These are phyloP conservation scores for Luzula sylvatica DNA, from an alignment of 176 grass and related monocot species.

Conservation along the genomic window DNA sequence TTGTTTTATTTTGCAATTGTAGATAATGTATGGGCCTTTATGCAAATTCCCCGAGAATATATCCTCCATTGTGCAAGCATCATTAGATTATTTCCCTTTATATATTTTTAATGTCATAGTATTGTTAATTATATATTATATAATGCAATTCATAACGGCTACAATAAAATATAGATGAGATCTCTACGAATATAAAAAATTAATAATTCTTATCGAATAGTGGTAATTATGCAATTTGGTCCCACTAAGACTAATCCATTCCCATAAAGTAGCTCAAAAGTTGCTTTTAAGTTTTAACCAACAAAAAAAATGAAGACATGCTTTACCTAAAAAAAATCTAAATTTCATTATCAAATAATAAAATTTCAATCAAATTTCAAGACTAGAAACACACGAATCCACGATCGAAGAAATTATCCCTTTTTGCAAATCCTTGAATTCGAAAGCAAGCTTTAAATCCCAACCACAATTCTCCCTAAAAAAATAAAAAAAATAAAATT, in stretches of 20 bases:
- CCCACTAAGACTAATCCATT: conserved; percentile 7
- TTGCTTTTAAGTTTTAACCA: conserved; percentile 27
- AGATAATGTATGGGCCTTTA: too few relatives aligned
- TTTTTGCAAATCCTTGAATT: conserved; percentile 62
- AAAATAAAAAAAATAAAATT: background rate
- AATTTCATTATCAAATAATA: background rate
- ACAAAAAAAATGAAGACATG: background rate
- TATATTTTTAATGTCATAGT: too few relatives aligned
- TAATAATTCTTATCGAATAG: too few relatives aligned
- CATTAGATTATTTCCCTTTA: too few relatives aligned
- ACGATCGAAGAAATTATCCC: conserved; percentile 56
- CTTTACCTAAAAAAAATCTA: background rate
- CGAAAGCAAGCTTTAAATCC: conserved; percentile 58
- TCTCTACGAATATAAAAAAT: too few relatives aligned
- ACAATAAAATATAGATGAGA: too few relatives aligned
- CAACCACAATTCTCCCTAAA: conserved; percentile 44
- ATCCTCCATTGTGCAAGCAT: too few relatives aligned
- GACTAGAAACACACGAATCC: conserved; percentile 38
- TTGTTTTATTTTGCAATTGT: too few relatives aligned
- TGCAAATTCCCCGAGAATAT: too few relatives aligned
- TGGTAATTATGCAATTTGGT: background rate
- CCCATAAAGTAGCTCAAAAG: conserved; percentile 28
- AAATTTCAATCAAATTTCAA: conserved; percentile 27
- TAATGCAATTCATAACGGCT: too few relatives aligned
- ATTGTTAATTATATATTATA: too few relatives aligned